phyloP scores from a whole-genome alignment of 345 rosid species.

The Boechera retrofracta region DNA sequence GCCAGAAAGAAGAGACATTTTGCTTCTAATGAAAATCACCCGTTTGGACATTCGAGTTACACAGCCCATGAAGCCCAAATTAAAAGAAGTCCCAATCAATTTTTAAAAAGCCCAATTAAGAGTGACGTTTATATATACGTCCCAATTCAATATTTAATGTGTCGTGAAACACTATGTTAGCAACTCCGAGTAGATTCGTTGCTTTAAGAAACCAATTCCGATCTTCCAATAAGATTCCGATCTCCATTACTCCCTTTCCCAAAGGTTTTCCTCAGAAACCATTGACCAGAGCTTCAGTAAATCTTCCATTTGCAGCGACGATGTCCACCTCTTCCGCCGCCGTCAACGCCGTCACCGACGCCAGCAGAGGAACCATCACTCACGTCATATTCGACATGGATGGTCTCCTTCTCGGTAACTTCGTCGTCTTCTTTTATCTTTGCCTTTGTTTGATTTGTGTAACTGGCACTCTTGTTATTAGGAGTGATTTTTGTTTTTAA shows the following conservation, averaged over 20 bases:
- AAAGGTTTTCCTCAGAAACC: slow-evolving; percentile 5
- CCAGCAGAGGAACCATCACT: slow-evolving; percentile 59
- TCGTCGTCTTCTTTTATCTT: not conserved
- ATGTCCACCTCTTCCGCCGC: slow-evolving; percentile 36
- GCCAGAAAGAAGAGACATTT: no score
- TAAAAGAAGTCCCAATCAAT: not conserved
- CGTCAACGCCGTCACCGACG: slow-evolving; percentile 30
- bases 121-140: not conserved
- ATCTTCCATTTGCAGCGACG: not conserved
- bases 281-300: not conserved
- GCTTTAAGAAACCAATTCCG: slow-evolving; percentile 11
- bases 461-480: not conserved
- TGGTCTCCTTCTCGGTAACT: slow-evolving; percentile 87
- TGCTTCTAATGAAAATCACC: no score
- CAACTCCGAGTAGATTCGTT: slow-evolving; percentile 39
- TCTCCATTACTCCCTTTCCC: not conserved
- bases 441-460: not conserved
- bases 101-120: slow-evolving; percentile 11
- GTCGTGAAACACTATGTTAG: slow-evolving; percentile 20
- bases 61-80: slow-evolving; percentile 28
- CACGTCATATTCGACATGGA: slow-evolving; percentile 98
- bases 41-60: not conserved
- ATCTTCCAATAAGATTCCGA: slow-evolving; percentile 19
- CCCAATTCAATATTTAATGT: not conserved
- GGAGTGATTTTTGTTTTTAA: not conserved